Percentiles rank a stretch among this genome's conserved stretches.
Conservation (phyloP, 2,329 filamentous ascomycete species). For the Colletotrichum cuscutae region DNA sequence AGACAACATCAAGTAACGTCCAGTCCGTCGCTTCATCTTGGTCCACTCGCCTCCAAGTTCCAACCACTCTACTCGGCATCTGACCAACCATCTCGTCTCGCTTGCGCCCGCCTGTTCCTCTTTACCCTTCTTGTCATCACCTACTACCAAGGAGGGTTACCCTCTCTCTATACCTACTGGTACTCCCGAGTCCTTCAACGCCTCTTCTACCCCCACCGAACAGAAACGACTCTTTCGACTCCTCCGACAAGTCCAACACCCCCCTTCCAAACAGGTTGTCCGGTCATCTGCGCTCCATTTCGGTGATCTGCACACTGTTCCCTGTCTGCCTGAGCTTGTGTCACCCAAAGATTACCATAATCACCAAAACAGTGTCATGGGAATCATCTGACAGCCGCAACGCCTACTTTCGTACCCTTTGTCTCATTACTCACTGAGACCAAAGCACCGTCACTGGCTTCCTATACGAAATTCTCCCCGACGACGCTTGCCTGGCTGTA, state of each 20-base stretch:
- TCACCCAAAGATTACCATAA: background rate
- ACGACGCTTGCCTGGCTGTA: background rate
- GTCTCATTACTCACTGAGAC: background rate
- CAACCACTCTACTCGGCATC: constrained; percentile 11
- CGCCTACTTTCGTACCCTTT: background rate
- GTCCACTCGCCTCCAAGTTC: constrained; percentile 1
- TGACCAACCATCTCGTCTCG: constrained; percentile 14
- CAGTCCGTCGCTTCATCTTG: constrained; percentile 28
- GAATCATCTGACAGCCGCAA: constrained; percentile 14
- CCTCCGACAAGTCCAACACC: constrained; percentile 6
- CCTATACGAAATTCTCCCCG: background rate
- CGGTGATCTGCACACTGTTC: constrained; percentile 20
- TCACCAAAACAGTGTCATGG: background rate
- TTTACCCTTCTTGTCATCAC: constrained; percentile 20
- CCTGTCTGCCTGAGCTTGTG: constrained; percentile 7
- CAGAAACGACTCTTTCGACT: constrained; percentile 2
- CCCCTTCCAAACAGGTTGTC: constrained; percentile 3
- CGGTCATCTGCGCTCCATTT: constrained; percentile 27
- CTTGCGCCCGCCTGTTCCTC: constrained; percentile 29
- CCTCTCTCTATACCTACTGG: background rate
- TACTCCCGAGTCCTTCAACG: background rate
- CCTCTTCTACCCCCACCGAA: background rate
- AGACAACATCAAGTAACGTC: background rate
- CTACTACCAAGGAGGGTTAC: constrained; percentile 1
- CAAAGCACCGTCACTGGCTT: background rate